phyloP scores from a whole-genome alignment of 305 asterid species.

The Fraxinus dipetala region DNA sequence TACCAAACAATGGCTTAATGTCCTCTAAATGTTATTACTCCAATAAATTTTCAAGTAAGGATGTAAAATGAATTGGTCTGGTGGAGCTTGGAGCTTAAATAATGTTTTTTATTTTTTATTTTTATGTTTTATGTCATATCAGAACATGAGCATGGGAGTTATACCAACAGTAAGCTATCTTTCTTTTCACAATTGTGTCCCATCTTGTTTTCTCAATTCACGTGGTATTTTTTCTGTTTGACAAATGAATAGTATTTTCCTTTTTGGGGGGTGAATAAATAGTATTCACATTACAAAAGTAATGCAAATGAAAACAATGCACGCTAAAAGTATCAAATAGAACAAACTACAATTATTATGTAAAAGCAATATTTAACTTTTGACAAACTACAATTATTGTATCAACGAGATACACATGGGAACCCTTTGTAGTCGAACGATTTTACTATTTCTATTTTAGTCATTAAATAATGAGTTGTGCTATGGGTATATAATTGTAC shows the following conservation, averaged over 20 bases:
- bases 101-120: too few relatives aligned
- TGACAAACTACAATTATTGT: background rate
- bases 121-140: too few relatives aligned
- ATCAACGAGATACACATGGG: background rate
- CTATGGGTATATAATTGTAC: too few relatives aligned
- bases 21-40: too few relatives aligned
- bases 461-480: background rate
- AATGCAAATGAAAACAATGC: background rate
- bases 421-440: too few relatives aligned
- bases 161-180: background rate
- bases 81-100: too few relatives aligned
- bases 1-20: too few relatives aligned
- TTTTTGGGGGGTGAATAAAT: background rate
- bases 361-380: background rate
- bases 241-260: background rate
- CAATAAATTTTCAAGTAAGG: too few relatives aligned
- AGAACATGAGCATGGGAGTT: too few relatives aligned
- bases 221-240: background rate
- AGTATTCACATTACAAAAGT: background rate
- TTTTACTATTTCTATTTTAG: too few relatives aligned
- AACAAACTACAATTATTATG: background rate
- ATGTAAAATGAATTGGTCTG: too few relatives aligned
- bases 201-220: background rate
- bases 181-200: background rate
- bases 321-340: background rate